Percentiles rank a stretch among this genome's conserved stretches.
phyloP scores from a whole-genome alignment of 345 rosid genomes.

The Arabidopsis thaliana region DNA sequence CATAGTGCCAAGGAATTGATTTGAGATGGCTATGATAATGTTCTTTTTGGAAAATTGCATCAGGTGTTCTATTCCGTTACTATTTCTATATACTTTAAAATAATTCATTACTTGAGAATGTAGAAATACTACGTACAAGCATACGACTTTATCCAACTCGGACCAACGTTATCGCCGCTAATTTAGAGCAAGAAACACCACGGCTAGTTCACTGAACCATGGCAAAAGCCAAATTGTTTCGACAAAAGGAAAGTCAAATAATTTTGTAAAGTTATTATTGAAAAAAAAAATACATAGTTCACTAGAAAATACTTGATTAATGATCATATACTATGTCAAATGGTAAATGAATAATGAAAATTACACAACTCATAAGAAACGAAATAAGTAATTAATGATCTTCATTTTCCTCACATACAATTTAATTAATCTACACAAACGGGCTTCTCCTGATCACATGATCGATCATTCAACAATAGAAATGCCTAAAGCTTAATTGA shows the following conservation, averaged over 20 bases:
- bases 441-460: constrained; percentile 15
- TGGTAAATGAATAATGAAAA: not conserved
- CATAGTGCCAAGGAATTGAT: constrained; percentile 6
- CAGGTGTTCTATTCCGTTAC: not conserved
- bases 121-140: not conserved
- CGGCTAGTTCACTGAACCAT: no score
- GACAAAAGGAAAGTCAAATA: not conserved
- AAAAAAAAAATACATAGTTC: no score
- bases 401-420: constrained; percentile 11
- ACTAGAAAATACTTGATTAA: no score
- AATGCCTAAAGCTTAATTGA: constrained; percentile 10
- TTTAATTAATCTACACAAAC: constrained; percentile 17
- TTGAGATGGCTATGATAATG: not conserved
- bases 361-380: not conserved
- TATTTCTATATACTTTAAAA: not conserved
- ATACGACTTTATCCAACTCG: not conserved
- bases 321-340: not conserved
- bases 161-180: not conserved
- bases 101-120: not conserved
- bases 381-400: not conserved
- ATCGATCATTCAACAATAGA: not conserved
- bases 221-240: not conserved
- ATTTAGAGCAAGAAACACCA: not conserved
- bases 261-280: no score
- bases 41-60: not conserved